phyloP scores from a whole-genome alignment of 805 yeast species.

The Yarrowia sp. region DNA sequence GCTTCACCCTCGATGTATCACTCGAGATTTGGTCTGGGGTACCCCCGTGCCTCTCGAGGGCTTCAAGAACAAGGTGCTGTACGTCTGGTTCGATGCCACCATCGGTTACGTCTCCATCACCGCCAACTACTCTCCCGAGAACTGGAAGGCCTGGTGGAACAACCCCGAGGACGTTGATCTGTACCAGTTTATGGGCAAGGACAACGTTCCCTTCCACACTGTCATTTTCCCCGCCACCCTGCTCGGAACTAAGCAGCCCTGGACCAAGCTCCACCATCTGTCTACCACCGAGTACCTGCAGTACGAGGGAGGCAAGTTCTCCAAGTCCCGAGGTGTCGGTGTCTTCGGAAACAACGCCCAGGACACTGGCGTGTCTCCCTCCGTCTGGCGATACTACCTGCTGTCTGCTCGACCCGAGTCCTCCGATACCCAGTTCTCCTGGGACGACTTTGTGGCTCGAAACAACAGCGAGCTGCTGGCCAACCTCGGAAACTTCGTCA shows the following conservation, averaged over 20 bases:
- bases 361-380: slow-evolving; percentile 87
- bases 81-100: slow-evolving; percentile 99
- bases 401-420: slow-evolving; percentile 93
- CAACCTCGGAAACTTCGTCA: slow-evolving; percentile 94
- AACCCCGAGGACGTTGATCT: slow-evolving; percentile 86
- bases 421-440: slow-evolving; percentile 94
- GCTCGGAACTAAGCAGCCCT: slow-evolving; percentile 83
- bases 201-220: slow-evolving; percentile 97
- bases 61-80: slow-evolving; percentile 86
- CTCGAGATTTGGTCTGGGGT: slow-evolving; percentile 98
- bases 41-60: slow-evolving; percentile 94
- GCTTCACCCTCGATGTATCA: slow-evolving; percentile 90
- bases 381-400: slow-evolving; percentile 97
- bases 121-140: slow-evolving; percentile 76
- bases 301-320: slow-evolving; percentile 97
- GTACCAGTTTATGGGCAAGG: slow-evolving; percentile 99
- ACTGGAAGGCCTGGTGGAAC: slow-evolving; percentile 95
- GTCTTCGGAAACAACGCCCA: slow-evolving; percentile 98
- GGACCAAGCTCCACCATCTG: slow-evolving; percentile 92
- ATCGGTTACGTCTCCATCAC: slow-evolving; percentile 97
- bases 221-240: slow-evolving; percentile 96
- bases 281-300: slow-evolving; percentile 96
- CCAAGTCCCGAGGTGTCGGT: slow-evolving; percentile 97
- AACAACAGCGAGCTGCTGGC: slow-evolving; percentile 94
- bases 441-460: slow-evolving; percentile 94